Evolutionary conservation across 169 alveolate genomes (phyloP).

Genomic region (Fabrea salina): DNA sequence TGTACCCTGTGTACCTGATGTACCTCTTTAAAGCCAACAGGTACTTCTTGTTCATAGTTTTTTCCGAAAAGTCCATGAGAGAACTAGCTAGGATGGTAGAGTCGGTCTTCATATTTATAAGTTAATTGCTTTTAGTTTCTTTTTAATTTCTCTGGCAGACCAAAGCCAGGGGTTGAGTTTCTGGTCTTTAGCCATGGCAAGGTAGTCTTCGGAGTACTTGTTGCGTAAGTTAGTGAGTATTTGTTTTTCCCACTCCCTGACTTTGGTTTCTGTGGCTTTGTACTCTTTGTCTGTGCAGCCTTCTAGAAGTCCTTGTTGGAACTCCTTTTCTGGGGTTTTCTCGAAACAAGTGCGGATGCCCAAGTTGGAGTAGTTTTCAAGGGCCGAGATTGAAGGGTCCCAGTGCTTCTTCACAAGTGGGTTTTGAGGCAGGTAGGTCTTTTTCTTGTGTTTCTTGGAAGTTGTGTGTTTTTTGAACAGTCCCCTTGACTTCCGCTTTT

Average conservation of each 20-base stretch:
- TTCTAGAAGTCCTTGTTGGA: slow-evolving; percentile 3
- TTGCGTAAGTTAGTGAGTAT: background rate
- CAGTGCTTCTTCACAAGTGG: too few relatives aligned
- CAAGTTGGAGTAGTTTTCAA: background rate
- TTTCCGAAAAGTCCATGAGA: too few relatives aligned
- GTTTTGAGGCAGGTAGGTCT: background rate
- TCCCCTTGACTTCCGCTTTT: slow-evolving; percentile 15
- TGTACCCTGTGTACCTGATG: background rate
- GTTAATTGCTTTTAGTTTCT: too few relatives aligned
- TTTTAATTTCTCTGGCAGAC: background rate
- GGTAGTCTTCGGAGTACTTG: background rate
- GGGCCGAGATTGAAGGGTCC: background rate
- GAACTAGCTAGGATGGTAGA: too few relatives aligned
- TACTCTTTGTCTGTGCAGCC: background rate
- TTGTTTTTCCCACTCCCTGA: slow-evolving; percentile 7
- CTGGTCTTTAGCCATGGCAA: background rate
- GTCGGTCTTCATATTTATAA: too few relatives aligned
- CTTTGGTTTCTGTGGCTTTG: background rate
- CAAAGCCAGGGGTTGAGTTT: slow-evolving; percentile 25
- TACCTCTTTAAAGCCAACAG: background rate
- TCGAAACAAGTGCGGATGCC: background rate
- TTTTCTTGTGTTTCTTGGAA: background rate
- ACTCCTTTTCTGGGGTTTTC: background rate
- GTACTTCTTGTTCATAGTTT: slow-evolving; percentile 23
- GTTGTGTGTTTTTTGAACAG: background rate